Percentiles rank a stretch among this genome's conserved stretches.
These are phyloP conservation scores for Melaleuca alternifolia DNA, from an alignment of 345 rosid genomes.

Conservation along the genomic window DNA sequence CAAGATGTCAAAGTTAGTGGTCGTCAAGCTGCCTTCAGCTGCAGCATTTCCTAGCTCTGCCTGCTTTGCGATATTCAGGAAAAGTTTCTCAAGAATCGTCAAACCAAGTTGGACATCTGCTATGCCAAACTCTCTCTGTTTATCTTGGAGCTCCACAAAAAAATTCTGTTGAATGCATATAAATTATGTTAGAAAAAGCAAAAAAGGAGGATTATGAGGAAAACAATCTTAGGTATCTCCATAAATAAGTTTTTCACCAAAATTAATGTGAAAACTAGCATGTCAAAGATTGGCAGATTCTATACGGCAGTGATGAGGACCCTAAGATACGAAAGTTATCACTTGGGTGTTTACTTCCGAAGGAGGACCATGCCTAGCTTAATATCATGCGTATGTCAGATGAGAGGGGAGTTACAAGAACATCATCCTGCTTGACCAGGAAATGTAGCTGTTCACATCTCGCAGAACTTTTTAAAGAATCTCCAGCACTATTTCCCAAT, in stretches of 20 bases:
- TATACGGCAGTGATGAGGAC: background rate
- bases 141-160: slow-evolving; percentile 66
- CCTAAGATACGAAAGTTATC: background rate
- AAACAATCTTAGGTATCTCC: background rate
- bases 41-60: slow-evolving; percentile 90
- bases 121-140: slow-evolving; percentile 52
- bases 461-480: background rate
- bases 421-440: background rate
- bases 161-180: slow-evolving; percentile 23
- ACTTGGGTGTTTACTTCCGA: background rate
- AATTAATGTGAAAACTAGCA: background rate
- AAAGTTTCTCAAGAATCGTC: slow-evolving; percentile 84
- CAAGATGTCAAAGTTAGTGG: slow-evolving; percentile 68
- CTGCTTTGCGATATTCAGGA: slow-evolving; percentile 77
- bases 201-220: background rate
- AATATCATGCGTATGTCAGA: background rate
- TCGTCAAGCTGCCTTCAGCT: slow-evolving; percentile 60
- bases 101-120: slow-evolving; percentile 85
- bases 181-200: background rate
- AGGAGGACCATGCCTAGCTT: background rate
- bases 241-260: background rate
- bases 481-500: background rate
- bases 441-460: background rate
- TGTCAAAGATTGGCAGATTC: background rate
- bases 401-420: background rate